Base-by-base conservation (phyloP, 75 land plant species). In the Sequoiadendron giganteum region DNA sequence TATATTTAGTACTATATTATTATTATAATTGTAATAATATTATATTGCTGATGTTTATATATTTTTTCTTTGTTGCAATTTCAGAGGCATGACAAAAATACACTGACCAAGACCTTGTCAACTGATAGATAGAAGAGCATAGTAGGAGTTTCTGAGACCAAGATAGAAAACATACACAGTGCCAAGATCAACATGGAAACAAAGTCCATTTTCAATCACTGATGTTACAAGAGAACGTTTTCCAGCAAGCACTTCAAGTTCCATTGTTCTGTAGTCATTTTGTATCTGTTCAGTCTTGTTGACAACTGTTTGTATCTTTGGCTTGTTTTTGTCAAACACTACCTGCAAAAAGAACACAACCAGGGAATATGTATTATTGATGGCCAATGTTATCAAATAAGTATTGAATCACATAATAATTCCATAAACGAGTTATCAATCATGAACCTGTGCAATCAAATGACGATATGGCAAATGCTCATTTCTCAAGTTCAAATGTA, bases 161-260 rank as follows among this genome's bases (percentile, higher is more conserved):
- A 73, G n/a, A 21, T 5, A 49, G 38, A 45, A 52, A 55, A 91
- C 98, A 84, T 93, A 97, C 99, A 96, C 97, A 83, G 91, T 93
- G 82, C 93, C 98, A 78, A 97, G 92, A 90, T 97, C 94, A 86
- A 97, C 90, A 34, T 95, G 95, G 88, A 97, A 97, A 28, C 93
- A 91, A 81, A 96, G 38, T 73, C 95, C 98, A 94, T 94, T 95
- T 88, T 97, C 99, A 42, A 93, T 87, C n/a, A 96, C 94, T n/a
- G 92, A 91, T 73, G 99, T 96, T 28, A 96, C 94, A 88, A 97
- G 94, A 39, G 98, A 95, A 82, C 87, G 90, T 77, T 96, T 97
- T 68, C 99, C 99, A 85, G 99, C 99, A 52, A 97, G 90, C 91
- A 96, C 93, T 90, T 97, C 99, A 45, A 97, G 94, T 86, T 95